A percentile compares a stretch with the other conserved stretches of the same genome.
Evolutionary conservation across 2,329 filamentous ascomycete genomes (phyloP).

Genomic region (Blumeriella jaapii): DNA sequence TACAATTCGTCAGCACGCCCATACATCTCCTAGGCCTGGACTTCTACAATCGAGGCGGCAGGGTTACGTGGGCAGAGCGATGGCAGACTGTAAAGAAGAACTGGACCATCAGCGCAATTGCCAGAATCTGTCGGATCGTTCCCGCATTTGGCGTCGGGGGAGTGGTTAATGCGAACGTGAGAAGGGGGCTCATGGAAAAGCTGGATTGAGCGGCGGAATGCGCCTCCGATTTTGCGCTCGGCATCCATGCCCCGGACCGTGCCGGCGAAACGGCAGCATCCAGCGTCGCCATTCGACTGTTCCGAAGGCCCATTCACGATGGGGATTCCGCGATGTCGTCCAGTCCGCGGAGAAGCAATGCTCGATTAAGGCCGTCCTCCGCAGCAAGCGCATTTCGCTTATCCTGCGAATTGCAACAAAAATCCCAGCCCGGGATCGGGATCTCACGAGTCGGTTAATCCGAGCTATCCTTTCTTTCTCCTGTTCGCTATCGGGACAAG

Average conservation of each 20-base stretch:
- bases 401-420: not conserved
- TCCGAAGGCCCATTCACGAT: not conserved
- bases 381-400: not conserved
- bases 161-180: conserved; percentile 67
- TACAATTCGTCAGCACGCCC: conserved; percentile 73
- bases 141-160: conserved; percentile 84
- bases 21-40: conserved; percentile 78
- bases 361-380: not conserved
- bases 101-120: conserved; percentile 62
- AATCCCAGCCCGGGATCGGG: not conserved
- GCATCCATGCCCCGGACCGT: too few species aligned
- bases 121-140: conserved; percentile 73
- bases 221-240: not conserved
- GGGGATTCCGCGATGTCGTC: not conserved
- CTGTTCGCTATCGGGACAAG: not conserved
- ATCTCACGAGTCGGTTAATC: not conserved
- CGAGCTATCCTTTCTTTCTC: not conserved
- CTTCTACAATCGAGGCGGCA: conserved; percentile 60
- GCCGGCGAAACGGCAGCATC: not conserved
- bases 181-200: conserved; percentile 46
- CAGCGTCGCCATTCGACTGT: not conserved
- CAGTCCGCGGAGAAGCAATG: not conserved
- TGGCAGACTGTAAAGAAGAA: conserved; percentile 56
- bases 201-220: conserved; percentile 11
- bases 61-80: conserved; percentile 44